Evolutionary conservation across 2,329 filamentous ascomycete genomes (phyloP).

Genomic region (Blumeria hordei): DNA sequence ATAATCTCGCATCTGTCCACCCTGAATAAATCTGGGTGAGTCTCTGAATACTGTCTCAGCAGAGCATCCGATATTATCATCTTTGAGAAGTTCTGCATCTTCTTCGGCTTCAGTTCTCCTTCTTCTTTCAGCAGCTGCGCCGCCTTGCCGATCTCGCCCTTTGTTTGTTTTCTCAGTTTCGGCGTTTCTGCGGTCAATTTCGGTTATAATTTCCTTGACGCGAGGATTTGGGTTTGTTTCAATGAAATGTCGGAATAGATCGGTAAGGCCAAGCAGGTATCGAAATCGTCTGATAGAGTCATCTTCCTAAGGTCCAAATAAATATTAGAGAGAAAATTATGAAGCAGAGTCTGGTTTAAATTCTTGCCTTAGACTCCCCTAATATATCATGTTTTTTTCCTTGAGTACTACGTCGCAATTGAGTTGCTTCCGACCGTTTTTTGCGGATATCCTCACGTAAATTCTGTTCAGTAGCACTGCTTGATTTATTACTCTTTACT

Average conservation of each 20-base stretch:
- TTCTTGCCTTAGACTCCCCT: conserved; percentile 66
- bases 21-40: conserved; percentile 71
- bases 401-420: conserved; percentile 75
- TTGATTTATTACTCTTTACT: conserved; percentile 43
- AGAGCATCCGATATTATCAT: conserved; percentile 70
- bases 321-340: not conserved
- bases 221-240: conserved; percentile 89
- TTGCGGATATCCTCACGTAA: conserved; percentile 50
- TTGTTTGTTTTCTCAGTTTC: conserved; percentile 45
- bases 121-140: conserved; percentile 52
- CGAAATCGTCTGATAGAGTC: conserved; percentile 85
- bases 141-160: conserved; percentile 55
- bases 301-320: conserved; percentile 40
- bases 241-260: conserved; percentile 96
- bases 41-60: conserved; percentile 84
- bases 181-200: conserved; percentile 83
- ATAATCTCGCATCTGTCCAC: conserved; percentile 80
- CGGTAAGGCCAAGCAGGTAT: conserved; percentile 82
- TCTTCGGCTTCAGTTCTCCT: conserved; percentile 93
- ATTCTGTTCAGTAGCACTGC: conserved; percentile 61
- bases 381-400: conserved; percentile 85
- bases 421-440: conserved; percentile 64
- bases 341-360: not conserved
- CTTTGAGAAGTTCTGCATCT: conserved; percentile 67
- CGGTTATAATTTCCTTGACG: conserved; percentile 77